A percentile compares a stretch with the other conserved stretches of the same genome.
phyloP scores from a whole-genome alignment of 495 filamentous ascomycete species.

The Hypoxylon trugodes region DNA sequence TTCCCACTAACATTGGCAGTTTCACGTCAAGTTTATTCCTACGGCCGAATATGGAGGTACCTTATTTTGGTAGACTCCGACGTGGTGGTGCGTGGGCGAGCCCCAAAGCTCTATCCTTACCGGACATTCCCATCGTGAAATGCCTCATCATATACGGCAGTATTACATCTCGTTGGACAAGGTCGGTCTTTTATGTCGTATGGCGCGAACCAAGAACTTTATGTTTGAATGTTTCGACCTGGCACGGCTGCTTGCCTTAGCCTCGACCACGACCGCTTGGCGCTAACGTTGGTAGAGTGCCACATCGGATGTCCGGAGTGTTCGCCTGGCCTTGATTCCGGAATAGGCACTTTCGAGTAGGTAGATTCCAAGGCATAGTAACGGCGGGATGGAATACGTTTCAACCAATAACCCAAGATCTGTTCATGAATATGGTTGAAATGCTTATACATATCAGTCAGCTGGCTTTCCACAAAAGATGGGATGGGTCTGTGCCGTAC shows the following conservation, averaged over 20 bases:
- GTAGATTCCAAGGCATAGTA: too few relatives aligned
- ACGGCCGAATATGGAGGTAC: background rate
- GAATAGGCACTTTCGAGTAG: too few relatives aligned
- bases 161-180: background rate
- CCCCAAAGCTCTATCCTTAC: background rate
- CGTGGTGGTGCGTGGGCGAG: background rate
- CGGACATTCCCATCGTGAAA: constrained; percentile 28
- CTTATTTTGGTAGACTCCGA: background rate
- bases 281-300: constrained; percentile 1
- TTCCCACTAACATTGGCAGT: background rate
- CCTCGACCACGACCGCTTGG: background rate
- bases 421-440: too few relatives aligned
- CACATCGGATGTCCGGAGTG: constrained; percentile 30
- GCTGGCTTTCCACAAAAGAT: too few relatives aligned
- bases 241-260: background rate
- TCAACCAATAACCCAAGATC: too few relatives aligned
- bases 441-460: too few relatives aligned
- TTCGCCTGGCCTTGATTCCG: background rate
- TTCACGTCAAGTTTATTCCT: background rate
- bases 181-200: background rate
- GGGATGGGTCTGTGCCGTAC: too few relatives aligned
- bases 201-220: background rate
- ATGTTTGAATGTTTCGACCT: background rate
- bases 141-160: background rate
- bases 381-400: too few relatives aligned